Evolutionary conservation across 768 basidiomycete genomes (phyloP).

Genomic region (Lentinus tigrinus): DNA sequence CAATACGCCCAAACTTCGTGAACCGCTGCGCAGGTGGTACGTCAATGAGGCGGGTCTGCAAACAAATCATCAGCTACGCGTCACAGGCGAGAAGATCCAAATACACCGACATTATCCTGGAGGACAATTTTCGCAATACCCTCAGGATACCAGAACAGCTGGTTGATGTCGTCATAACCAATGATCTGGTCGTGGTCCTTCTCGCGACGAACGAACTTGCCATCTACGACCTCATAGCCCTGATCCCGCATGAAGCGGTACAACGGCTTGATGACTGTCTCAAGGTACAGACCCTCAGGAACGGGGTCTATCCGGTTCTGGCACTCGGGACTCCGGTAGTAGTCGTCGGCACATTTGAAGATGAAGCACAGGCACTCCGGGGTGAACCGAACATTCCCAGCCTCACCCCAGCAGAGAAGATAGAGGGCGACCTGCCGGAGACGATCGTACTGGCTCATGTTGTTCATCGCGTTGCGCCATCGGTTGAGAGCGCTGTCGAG

Average conservation of each 20-base stretch:
- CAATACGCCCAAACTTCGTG: slow-evolving; percentile 86
- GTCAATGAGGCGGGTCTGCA: slow-evolving; percentile 87
- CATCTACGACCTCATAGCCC: slow-evolving; percentile 93
- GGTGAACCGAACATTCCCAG: slow-evolving; percentile 93
- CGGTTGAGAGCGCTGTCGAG: slow-evolving; percentile 91
- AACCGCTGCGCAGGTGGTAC: slow-evolving; percentile 90
- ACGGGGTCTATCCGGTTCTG: slow-evolving; percentile 93
- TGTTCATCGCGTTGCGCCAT: slow-evolving; percentile 99
- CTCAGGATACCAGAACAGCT: slow-evolving; percentile 99
- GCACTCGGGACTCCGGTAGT: slow-evolving; percentile 97
- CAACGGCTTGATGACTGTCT: slow-evolving; percentile 88
- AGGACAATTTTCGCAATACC: slow-evolving; percentile 92
- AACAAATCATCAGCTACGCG: neutral
- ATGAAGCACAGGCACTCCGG: slow-evolving; percentile 98
- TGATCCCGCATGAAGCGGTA: slow-evolving; percentile 97
- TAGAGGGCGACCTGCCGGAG: slow-evolving; percentile 95
- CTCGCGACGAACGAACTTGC: slow-evolving; percentile 92
- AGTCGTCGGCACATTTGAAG: slow-evolving; percentile 99
- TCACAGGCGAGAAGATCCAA: neutral
- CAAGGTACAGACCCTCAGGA: slow-evolving; percentile 91
- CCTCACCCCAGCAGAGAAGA: slow-evolving; percentile 98
- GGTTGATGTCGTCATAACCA: slow-evolving; percentile 99
- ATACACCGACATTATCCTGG: slow-evolving; percentile 70
- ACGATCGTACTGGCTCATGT: slow-evolving; percentile 98
- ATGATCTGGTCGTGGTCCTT: slow-evolving; percentile 94